Conservation (phyloP, 2,329 filamentous ascomycete genomes). For the Myriangium duriaei region DNA sequence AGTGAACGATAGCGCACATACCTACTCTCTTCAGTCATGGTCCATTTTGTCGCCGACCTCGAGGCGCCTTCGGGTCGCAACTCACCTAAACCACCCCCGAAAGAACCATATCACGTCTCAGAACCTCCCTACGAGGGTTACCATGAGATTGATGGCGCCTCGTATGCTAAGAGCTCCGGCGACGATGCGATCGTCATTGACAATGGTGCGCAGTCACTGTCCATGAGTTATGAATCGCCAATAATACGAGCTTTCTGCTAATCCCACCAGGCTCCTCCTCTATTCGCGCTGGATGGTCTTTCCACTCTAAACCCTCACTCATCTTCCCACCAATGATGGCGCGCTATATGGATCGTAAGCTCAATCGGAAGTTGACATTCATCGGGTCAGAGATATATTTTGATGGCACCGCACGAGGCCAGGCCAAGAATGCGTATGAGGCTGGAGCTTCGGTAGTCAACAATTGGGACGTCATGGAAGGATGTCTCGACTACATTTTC, state of each 20-base stretch:
- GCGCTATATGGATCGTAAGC: conserved; percentile 87
- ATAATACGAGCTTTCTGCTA: neutral
- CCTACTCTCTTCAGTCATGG: conserved; percentile 18
- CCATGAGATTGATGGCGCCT: conserved; percentile 48
- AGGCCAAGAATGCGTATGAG: conserved; percentile 85
- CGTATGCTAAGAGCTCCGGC: conserved; percentile 52
- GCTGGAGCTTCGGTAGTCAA: conserved; percentile 79
- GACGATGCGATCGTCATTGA: conserved; percentile 85
- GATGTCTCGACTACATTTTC: conserved; percentile 86
- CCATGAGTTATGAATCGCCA: neutral
- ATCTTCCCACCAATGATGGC: conserved; percentile 81
- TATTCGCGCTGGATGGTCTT: conserved; percentile 91
- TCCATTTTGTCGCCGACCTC: conserved; percentile 24
- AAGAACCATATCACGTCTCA: conserved; percentile 39
- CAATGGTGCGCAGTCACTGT: conserved; percentile 80
- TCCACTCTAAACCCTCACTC: conserved; percentile 70
- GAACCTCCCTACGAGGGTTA: conserved; percentile 51
- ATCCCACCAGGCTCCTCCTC: conserved; percentile 59
- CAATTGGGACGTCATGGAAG: conserved; percentile 98
- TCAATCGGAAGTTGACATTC: conserved; percentile 84
- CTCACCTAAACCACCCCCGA: conserved; percentile 41
- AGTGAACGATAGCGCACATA: too few species aligned
- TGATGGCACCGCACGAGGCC: conserved; percentile 82
- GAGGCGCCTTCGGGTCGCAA: conserved; percentile 20
- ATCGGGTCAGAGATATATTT: conserved; percentile 87